Conservation (phyloP, 208 protist genomes). For the Trypanosoma lewisi region DNA sequence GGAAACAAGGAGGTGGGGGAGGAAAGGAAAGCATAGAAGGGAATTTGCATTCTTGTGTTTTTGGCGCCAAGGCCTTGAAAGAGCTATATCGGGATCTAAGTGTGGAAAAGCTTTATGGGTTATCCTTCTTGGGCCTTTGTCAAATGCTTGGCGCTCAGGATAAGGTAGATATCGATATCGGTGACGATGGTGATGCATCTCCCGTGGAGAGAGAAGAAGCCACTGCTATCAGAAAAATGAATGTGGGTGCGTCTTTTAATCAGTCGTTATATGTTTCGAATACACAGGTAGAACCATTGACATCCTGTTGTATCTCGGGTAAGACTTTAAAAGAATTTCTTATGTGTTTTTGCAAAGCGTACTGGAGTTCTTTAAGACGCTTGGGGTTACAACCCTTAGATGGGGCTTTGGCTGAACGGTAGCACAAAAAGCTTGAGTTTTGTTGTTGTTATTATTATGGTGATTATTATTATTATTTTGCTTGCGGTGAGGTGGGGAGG, state of each 20-base stretch:
- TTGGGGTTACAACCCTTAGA: slow-evolving; percentile 9
- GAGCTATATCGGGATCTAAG: slow-evolving; percentile 57
- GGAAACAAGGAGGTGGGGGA: neutral
- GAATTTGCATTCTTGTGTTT: neutral
- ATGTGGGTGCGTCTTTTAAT: slow-evolving; percentile 27
- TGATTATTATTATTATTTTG: slow-evolving; percentile 11
- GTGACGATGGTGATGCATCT: slow-evolving; percentile 36
- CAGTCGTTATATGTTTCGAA: neutral
- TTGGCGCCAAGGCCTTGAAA: slow-evolving; percentile 47
- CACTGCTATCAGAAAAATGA: slow-evolving; percentile 25
- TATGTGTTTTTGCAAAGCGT: slow-evolving; percentile 18
- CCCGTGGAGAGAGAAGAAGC: slow-evolving; percentile 37
- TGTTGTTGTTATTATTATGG: slow-evolving; percentile 14
- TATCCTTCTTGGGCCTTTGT: slow-evolving; percentile 65
- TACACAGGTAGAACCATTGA: neutral
- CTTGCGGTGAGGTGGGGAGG: no score
- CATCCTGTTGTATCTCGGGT: slow-evolving; percentile 17
- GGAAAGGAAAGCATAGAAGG: no score
- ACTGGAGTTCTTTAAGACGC: slow-evolving; percentile 12
- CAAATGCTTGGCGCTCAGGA: slow-evolving; percentile 39
- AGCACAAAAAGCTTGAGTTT: neutral
- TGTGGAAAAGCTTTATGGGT: slow-evolving; percentile 51
- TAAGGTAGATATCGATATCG: slow-evolving; percentile 42
- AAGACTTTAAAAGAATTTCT: slow-evolving; percentile 8
- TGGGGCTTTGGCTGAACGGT: neutral